Evolutionary conservation across 1,284 basidiomycete species (phyloP).

Genomic region (Apiotrichum domesticum): DNA sequence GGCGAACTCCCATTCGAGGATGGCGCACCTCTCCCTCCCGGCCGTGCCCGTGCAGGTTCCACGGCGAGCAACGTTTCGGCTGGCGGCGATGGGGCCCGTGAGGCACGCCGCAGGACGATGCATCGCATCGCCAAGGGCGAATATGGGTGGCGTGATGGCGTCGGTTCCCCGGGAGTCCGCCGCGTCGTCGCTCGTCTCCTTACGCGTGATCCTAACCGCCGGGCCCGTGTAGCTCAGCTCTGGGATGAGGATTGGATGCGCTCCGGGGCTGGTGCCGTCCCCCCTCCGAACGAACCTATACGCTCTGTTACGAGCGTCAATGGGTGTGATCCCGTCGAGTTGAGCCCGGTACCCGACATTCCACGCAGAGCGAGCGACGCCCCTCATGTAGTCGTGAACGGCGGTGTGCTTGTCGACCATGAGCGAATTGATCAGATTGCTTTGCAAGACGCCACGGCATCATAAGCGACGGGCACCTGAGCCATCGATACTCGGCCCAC

Average conservation of each 20-base stretch:
- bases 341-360: not conserved
- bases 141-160: slow-evolving; percentile 57
- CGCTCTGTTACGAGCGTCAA: not conserved
- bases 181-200: slow-evolving; percentile 59
- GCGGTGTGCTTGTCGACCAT: slow-evolving; percentile 16
- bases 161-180: slow-evolving; percentile 34
- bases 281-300: slow-evolving; percentile 10
- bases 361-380: slow-evolving; percentile 12
- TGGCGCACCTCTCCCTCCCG: slow-evolving; percentile 11
- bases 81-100: slow-evolving; percentile 2
- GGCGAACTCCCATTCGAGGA: slow-evolving; percentile 52
- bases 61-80: slow-evolving; percentile 5
- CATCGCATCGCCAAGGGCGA: slow-evolving; percentile 72
- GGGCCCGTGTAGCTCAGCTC: slow-evolving; percentile 57
- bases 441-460: slow-evolving; percentile 1
- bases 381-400: slow-evolving; percentile 11
- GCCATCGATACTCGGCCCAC: too few relatives aligned
- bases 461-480: too few relatives aligned
- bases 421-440: slow-evolving; percentile 16
- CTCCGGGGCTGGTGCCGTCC: slow-evolving; percentile 28
- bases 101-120: slow-evolving; percentile 38
- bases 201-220: slow-evolving; percentile 60
- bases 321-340: not conserved
- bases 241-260: slow-evolving; percentile 65
- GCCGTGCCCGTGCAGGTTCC: slow-evolving; percentile 17